Conservation (phyloP, 2,329 filamentous ascomycete species). For the Colletotrichum salicis region DNA sequence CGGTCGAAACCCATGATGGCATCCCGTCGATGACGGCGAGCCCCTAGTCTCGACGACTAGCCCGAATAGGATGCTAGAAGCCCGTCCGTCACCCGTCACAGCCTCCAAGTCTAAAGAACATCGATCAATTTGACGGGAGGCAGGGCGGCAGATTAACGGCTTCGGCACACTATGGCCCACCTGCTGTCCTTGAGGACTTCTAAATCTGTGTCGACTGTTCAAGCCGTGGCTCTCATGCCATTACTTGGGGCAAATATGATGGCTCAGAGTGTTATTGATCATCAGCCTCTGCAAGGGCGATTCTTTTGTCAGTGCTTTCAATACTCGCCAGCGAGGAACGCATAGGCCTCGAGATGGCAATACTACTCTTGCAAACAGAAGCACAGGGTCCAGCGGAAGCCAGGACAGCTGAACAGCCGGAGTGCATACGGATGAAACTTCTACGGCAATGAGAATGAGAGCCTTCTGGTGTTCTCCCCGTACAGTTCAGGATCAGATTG, state of each 20-base stretch:
- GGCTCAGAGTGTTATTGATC: slow-evolving; percentile 17
- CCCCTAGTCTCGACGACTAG: slow-evolving; percentile 12
- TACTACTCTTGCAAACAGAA: slow-evolving; percentile 11
- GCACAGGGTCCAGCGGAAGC: slow-evolving; percentile 22
- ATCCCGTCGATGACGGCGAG: slow-evolving; percentile 7
- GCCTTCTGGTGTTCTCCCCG: neutral
- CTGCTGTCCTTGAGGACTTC: neutral
- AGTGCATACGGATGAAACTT: slow-evolving; percentile 33
- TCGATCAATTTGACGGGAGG: slow-evolving; percentile 13
- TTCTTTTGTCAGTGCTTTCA: slow-evolving; percentile 16
- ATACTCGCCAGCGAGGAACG: slow-evolving; percentile 4
- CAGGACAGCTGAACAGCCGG: slow-evolving; percentile 11
- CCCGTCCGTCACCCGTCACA: slow-evolving; percentile 19
- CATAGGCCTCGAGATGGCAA: slow-evolving; percentile 16
- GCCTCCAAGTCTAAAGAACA: neutral
- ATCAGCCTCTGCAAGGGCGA: slow-evolving; percentile 4
- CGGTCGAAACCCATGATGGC: slow-evolving; percentile 22
- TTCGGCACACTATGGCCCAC: neutral
- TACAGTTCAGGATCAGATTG: slow-evolving; percentile 19
- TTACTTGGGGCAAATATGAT: slow-evolving; percentile 22
- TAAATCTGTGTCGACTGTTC: neutral
- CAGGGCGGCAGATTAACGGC: slow-evolving; percentile 6
- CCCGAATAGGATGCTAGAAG: neutral
- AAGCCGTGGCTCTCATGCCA: slow-evolving; percentile 17
- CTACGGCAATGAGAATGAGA: neutral